Conservation (phyloP, 176 grass and related monocot species). For the Melocanna baccifera region DNA sequence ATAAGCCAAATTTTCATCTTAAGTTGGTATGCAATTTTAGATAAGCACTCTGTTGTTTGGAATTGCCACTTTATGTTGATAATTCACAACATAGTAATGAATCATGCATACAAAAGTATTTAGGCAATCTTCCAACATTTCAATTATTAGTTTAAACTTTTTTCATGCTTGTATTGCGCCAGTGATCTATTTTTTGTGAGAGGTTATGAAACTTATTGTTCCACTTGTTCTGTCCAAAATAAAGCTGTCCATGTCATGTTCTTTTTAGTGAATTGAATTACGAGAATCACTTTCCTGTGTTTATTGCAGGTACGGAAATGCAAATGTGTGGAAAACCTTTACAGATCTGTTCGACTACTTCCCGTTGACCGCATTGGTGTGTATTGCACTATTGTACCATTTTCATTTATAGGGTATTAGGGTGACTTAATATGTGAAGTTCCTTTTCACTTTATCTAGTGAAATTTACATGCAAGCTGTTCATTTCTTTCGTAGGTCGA, state of each 20-base stretch:
- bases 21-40: background rate
- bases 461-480: background rate
- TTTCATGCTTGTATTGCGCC: background rate
- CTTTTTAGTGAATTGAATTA: background rate
- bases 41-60: background rate
- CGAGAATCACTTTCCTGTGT: background rate
- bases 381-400: conserved; percentile 16
- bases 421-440: background rate
- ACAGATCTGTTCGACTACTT: conserved; percentile 98
- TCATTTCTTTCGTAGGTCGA: conserved; percentile 56
- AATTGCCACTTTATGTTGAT: background rate
- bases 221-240: background rate
- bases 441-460: background rate
- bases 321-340: conserved; percentile 98
- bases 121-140: background rate
- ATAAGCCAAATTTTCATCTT: background rate
- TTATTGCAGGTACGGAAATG: conserved; percentile 83
- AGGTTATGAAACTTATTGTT: background rate
- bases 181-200: background rate
- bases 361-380: conserved; percentile 88
- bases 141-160: background rate
- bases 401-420: background rate
- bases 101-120: background rate
- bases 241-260: background rate
- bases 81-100: background rate